Conservation (phyloP, 2,329 filamentous ascomycete species). For the Penicillium hordei region DNA sequence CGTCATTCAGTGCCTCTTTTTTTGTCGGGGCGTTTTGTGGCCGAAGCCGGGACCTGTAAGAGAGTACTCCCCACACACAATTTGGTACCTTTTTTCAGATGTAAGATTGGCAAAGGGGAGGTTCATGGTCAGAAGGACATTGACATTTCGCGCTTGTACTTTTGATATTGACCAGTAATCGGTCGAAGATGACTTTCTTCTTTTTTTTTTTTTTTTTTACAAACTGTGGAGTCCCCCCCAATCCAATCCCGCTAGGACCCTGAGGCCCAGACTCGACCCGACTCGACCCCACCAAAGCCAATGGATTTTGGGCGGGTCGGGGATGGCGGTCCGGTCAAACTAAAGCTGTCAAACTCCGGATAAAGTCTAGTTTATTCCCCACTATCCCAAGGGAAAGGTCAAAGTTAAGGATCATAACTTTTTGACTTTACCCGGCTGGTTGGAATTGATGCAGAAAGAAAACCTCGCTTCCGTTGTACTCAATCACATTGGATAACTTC, state of each 20-base stretch:
- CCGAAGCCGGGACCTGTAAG: background rate
- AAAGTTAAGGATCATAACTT: constrained; percentile 21
- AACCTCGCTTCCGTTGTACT: background rate
- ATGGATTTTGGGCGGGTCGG: constrained; percentile 15
- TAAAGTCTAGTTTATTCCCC: constrained; percentile 1
- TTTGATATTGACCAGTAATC: background rate
- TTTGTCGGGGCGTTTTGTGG: constrained; percentile 2
- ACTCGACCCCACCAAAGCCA: constrained; percentile 5
- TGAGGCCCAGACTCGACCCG: constrained; percentile 10
- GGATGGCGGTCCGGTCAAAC: constrained; percentile 21
- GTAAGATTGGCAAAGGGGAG: constrained; percentile 1
- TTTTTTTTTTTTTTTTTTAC: background rate
- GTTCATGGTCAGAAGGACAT: constrained; percentile 12
- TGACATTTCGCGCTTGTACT: constrained; percentile 1
- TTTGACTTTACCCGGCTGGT: background rate
- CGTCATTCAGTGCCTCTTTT: constrained; percentile 15
- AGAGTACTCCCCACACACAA: background rate
- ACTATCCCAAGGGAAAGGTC: constrained; percentile 17
- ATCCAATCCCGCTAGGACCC: constrained; percentile 6
- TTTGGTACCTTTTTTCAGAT: constrained; percentile 1
- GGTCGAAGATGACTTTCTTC: background rate
- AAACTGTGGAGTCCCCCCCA: background rate
- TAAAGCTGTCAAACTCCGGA: constrained; percentile 24
- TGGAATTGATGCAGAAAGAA: background rate
- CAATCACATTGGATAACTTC: background rate